Evolutionary conservation across 2,329 filamentous ascomycete species (phyloP), one percentile per base, ranked within the genome.

Genomic region (Colletotrichum lini): DNA sequence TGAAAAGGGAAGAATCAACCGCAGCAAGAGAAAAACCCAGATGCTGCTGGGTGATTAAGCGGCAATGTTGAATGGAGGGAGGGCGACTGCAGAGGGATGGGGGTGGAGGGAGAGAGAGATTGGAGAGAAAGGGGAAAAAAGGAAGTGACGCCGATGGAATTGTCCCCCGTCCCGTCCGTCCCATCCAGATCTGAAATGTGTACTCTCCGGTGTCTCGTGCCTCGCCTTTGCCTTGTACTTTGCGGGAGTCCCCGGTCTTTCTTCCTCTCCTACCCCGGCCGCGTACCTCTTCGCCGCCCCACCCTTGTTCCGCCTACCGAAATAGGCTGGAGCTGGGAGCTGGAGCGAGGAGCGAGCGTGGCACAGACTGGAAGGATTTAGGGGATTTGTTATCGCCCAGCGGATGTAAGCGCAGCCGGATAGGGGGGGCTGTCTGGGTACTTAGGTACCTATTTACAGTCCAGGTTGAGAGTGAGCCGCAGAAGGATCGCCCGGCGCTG

Each of bases 381-480:
- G 52, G 23, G 38, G 26, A 45, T 49, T 57, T 26, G 49, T 23
- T 64, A 40, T 54, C 58, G 53, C 30, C 30, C 59, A 35, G 58
- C 69, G 69, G 68, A 71, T 63, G 23, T 38, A 68, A 68, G 68
- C 65, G 58, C 65, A 71, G 68, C 68, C 68, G 68, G 35, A 38
- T 38, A 63, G 52, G 35, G 18, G 68, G 44, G 68, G 68, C 58
- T 65, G 65, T 58, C 63, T 53, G 38, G 58, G 42, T 58, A 64
- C 23, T 3, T 38, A 10, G 35, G 35, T 35, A 35, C 35, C 35
- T 35, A 38, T 10, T 5, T 5, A 6, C 26, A 30, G 26, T 30
- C 2, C 26, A 3, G 5, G 26, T 30, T 30, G 26, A 30, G 26
- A 30, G 26, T 30, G 26, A 30, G 26, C 26, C 26, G 26, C 26